Evolutionary conservation across 495 filamentous ascomycete species (phyloP), one percentile per base, ranked within the genome.

Genomic region (Ramalina peruviana): DNA sequence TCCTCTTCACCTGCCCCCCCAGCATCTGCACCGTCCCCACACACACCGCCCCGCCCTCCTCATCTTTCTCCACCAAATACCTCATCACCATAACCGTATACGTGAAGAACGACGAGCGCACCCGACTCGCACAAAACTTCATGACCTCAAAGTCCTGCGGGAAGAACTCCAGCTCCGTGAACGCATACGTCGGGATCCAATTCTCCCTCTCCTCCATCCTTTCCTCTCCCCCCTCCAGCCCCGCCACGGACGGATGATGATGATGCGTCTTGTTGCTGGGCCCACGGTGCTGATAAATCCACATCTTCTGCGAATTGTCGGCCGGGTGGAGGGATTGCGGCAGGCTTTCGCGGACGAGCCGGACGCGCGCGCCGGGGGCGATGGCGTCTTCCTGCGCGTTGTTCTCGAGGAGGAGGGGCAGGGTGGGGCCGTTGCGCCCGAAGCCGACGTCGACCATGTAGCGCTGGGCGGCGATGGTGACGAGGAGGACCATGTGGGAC

Each of bases 371-470:
- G 9, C 67, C 48, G 3, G 70, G 69, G 3, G 80, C 65, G 33
- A 74, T 72, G 0, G 58, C 43, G 13, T 62, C 55, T 4, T 60
- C 49, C 0, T 67, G 67, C 1, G 64, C 58, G 5, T 70, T 59
- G 2, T 43, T 4, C 13, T 48, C 27, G 9, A 85, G 58, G 0
- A 63, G 69, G 10, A 86, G 54, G 0, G 82, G 80, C 9, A 62
- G 55, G 15, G 72, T 75, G 1, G 75, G 71, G 4, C 79, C 80
- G 56, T 80, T 72, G 17, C 69, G 67, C 4, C 85, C 86, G 48
- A 88, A 88, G 0, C 75, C 83, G 12, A 86, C 81, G 52, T 93
- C 85, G 3, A 88, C 67, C 40, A 78, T 67, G 48, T 75, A 86
- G 51, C 68, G 68, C 10, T 56, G 21, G 12, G 60, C 62, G 19